Base-by-base conservation (phyloP, 352 stramenopile genomes). In the Saprolegnia parasitica region DNA sequence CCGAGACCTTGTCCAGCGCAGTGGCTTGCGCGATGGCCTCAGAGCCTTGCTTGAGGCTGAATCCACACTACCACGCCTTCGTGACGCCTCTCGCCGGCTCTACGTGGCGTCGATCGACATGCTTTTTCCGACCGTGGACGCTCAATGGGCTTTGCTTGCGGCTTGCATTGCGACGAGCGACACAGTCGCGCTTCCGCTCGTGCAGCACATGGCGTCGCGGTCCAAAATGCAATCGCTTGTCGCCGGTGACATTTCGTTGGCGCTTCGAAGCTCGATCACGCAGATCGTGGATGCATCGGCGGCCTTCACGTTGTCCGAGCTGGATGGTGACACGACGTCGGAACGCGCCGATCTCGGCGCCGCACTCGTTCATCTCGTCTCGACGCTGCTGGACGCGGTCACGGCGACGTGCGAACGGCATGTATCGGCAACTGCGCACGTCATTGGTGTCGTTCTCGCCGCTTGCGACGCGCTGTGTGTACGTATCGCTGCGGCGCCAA, bases 21-120 rank as follows among this genome's bases (percentile, higher is more conserved):
- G 29, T 35, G 29, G 29, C 5, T 5, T 35, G 29, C 29, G 29
- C 5, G 29, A 35, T 35, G 29, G 2, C 29, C 29, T 35, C 29
- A 5, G 2, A 2, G 5, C 29, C 2, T 35, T 35, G 29, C 5
- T 35, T 35, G 2, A 35, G 29, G 29, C 2, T 5, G 29, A 35
- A 35, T 35, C 29, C 5, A 35, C 29, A 35, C 5, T 35, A 35
- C 29, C 29, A 35, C 29, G 29, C 2, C 29, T 35, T 5, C 29
- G 29, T 35, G 29, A 35, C 29, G 63, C 63, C 11, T 13, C 63
- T 1, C 42, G 40, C 20, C 21, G 40, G 11, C 50, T 70, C 18
- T 70, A 40, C 37, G 35, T 70, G 49, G 2, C 62, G 1, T 52
- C 50, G 4, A 23, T 70, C 61, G 63, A 70, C 23, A 63, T 70